A percentile compares a stretch with the other conserved stretches of the same genome.
Evolutionary conservation across 2,329 filamentous ascomycete genomes (phyloP).

Genomic region (Diplodia seriata): DNA sequence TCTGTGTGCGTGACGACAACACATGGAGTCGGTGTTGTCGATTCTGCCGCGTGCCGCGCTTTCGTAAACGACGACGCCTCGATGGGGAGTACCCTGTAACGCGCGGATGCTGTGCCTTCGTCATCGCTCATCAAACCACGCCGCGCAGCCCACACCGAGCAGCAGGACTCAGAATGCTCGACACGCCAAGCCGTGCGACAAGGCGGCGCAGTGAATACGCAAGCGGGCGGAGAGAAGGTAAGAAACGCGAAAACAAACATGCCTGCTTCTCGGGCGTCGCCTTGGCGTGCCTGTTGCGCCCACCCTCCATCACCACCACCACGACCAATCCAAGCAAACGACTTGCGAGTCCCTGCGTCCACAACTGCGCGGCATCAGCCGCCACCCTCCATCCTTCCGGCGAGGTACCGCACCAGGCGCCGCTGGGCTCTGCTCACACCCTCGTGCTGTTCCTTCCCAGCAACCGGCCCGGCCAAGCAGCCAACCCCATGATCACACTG

Average conservation of each 20-base stretch:
- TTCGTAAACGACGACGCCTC: background rate
- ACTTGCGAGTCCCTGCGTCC: slow-evolving; percentile 22
- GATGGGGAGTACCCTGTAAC: slow-evolving; percentile 2
- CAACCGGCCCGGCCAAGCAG: slow-evolving; percentile 3
- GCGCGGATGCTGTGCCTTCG: slow-evolving; percentile 11
- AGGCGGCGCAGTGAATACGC: no score
- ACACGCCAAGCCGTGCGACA: background rate
- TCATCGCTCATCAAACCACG: slow-evolving; percentile 20
- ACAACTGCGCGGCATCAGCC: slow-evolving; percentile 22
- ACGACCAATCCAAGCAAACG: no score
- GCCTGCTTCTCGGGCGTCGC: background rate
- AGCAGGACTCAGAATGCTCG: background rate
- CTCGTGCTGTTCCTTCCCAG: background rate
- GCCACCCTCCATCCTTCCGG: background rate
- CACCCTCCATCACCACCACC: slow-evolving; percentile 1
- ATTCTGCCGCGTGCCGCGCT: slow-evolving; percentile 9
- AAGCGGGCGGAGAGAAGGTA: background rate
- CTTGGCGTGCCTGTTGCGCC: slow-evolving; percentile 13
- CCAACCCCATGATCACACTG: slow-evolving; percentile 15
- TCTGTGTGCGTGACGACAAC: slow-evolving; percentile 10
- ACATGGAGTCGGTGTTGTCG: slow-evolving; percentile 13
- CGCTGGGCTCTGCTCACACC: slow-evolving; percentile 4
- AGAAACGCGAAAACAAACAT: background rate
- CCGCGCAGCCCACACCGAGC: slow-evolving; percentile 11
- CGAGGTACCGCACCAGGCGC: slow-evolving; percentile 3